Percentiles rank a stretch among this genome's conserved stretches.
Conservation (phyloP, 2,329 filamentous ascomycete genomes). For the Phyllosticta citrichinensis region DNA sequence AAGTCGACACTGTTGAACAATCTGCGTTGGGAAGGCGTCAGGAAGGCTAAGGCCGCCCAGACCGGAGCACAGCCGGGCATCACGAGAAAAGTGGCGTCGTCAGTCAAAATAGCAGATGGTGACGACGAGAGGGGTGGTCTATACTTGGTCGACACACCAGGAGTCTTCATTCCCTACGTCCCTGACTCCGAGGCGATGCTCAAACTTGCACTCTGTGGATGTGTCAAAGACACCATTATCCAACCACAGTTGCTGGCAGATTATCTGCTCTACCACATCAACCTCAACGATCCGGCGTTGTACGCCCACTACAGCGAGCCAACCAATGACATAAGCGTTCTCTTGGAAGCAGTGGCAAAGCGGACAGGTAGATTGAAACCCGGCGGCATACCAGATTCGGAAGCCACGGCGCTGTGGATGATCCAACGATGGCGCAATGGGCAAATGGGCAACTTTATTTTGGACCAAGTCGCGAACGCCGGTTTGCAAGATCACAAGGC, state of each 20-base stretch:
- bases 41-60: conserved; percentile 59
- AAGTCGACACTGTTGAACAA: conserved; percentile 92
- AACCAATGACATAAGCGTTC: conserved; percentile 71
- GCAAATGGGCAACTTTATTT: conserved; percentile 61
- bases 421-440: conserved; percentile 76
- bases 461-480: conserved; percentile 64
- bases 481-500: conserved; percentile 44
- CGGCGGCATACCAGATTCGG: conserved; percentile 59
- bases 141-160: conserved; percentile 84
- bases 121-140: conserved; percentile 36
- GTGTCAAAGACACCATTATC: conserved; percentile 82
- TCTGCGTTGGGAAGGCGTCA: conserved; percentile 60
- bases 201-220: conserved; percentile 83
- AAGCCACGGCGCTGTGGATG: conserved; percentile 68
- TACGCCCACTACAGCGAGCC: conserved; percentile 58
- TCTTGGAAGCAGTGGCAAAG: conserved; percentile 60
- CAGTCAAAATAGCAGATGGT: conserved; percentile 67
- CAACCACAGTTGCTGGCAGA: conserved; percentile 70
- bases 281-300: conserved; percentile 50
- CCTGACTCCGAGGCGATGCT: conserved; percentile 80
- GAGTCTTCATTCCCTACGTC: conserved; percentile 91
- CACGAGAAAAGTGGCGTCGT: conserved; percentile 72
- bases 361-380: conserved; percentile 67
- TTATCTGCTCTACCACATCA: conserved; percentile 80
- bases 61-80: conserved; percentile 85